Conservation (phyloP, 1,284 basidiomycete species). For the Fomes fomentarius region DNA sequence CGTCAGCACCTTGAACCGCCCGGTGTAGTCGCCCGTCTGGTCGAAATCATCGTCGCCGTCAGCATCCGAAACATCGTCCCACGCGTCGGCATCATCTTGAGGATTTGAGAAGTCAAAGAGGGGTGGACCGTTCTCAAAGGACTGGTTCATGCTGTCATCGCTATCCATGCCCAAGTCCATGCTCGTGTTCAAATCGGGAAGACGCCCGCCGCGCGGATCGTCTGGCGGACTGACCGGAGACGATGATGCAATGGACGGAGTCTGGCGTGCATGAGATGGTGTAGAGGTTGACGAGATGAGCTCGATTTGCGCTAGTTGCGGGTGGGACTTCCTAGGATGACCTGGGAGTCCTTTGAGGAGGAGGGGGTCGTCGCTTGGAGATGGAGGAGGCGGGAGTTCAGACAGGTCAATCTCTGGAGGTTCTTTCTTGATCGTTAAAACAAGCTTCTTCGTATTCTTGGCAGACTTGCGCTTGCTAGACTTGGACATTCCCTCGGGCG, state of each 20-base stretch:
- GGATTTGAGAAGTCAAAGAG: conserved; percentile 33
- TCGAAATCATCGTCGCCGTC: conserved; percentile 35
- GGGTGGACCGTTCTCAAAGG: conserved; percentile 30
- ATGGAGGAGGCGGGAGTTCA: conserved; percentile 63
- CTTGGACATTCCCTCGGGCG: conserved; percentile 32
- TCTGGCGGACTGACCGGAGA: conserved; percentile 24
- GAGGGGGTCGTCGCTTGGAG: conserved; percentile 74
- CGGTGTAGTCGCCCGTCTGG: conserved; percentile 64
- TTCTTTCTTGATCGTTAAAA: conserved; percentile 57
- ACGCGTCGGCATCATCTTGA: conserved; percentile 26
- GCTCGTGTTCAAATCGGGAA: conserved; percentile 23
- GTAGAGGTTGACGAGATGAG: conserved; percentile 4
- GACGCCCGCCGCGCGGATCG: conserved; percentile 5
- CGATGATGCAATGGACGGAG: conserved; percentile 30
- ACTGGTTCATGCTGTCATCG: conserved; percentile 22
- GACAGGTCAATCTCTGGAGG: conserved; percentile 63
- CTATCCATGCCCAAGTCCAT: conserved; percentile 21
- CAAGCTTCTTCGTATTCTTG: conserved; percentile 34
- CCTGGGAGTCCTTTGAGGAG: conserved; percentile 52
- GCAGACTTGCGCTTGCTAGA: conserved; percentile 40
- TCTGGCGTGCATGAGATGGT: conserved; percentile 22
- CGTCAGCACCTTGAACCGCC: conserved; percentile 53
- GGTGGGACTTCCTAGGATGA: conserved; percentile 8
- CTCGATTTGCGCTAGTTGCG: conserved; percentile 1
- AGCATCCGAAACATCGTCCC: conserved; percentile 35